phyloP scores from a whole-genome alignment of 169 alveolate species.

The Cryptosporidium felis region DNA sequence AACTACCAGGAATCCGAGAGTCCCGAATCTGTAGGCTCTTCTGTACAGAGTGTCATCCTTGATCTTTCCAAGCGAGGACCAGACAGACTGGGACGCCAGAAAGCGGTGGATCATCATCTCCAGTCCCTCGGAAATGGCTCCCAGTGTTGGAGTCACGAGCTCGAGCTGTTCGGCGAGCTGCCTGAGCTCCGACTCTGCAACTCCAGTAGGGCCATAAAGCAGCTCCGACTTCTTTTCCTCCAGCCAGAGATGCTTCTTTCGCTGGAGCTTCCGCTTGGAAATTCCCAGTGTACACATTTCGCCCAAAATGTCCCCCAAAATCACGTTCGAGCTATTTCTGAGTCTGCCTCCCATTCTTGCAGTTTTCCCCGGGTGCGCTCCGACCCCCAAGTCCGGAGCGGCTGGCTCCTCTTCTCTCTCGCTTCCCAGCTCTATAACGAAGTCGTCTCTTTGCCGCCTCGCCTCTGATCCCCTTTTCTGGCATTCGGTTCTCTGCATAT shows the following conservation, averaged over 20 bases:
- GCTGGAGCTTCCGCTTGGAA: neutral
- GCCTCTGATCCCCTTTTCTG: neutral
- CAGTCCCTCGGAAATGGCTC: constrained; percentile 24
- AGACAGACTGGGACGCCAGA: constrained; percentile 27
- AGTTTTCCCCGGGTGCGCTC: neutral
- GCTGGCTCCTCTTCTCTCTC: neutral
- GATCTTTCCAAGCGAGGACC: constrained; percentile 55
- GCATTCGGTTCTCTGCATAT: neutral
- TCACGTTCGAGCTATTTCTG: constrained; percentile 16
- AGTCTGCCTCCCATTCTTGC: neutral
- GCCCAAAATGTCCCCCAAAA: constrained; percentile 14
- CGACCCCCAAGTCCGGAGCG: neutral
- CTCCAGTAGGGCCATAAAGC: constrained; percentile 51
- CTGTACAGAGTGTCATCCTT: constrained; percentile 57
- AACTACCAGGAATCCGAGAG: constrained; percentile 36
- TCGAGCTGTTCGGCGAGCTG: constrained; percentile 65
- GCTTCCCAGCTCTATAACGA: neutral
- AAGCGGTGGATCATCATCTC: constrained; percentile 63
- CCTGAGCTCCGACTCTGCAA: constrained; percentile 39
- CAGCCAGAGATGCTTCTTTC: constrained; percentile 34
- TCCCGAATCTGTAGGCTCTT: constrained; percentile 51
- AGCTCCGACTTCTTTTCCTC: constrained; percentile 36
- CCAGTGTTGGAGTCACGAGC: constrained; percentile 32
- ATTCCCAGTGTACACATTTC: constrained; percentile 49
- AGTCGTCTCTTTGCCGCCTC: neutral